Evolutionary conservation across 2,329 filamentous ascomycete species (phyloP), one percentile per base, ranked within the genome.

Genomic region (Curvularia lunata): DNA sequence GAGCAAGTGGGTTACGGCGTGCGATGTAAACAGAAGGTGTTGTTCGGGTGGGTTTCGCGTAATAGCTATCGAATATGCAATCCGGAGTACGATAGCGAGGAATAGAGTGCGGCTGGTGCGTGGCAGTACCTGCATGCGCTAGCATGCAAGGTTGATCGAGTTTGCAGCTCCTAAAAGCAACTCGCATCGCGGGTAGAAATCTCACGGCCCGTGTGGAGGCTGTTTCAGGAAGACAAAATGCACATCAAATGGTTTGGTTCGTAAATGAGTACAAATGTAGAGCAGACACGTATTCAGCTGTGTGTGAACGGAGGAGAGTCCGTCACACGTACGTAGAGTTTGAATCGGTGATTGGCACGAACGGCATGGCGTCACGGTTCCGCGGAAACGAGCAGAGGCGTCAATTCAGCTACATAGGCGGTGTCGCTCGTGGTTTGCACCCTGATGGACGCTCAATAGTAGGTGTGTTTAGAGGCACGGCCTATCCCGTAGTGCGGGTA

Each of bases 401-500:
- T 27, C 13, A 10, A 48, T 46, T 37, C 48, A 27, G 54, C 43
- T 30, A 30, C 28, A 30, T 38, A 34, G 38, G n/a, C 34, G 25
- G 16, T 42, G 46, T 40, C 28, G 46, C 18, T 5, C 27, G 16
- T 49, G 38, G 13, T 49, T 43, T 40, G 38, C 23, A 13, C 18
- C 23, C n/a, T 34, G 25, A 30, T 30, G 47, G 47, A 48, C 34
- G 52, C 28, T 50, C 30, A 43, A 50, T 21, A 37, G 45, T 42
- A 38, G 30, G 23, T 32, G 42, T 16, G 38, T n/a, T 21, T 48
- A 50, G 18, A 28, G 28, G 28, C 21, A 37, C 56, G 49, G 56
- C 51, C 50, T 43, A 52, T 62, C 52, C 47, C 50, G 56, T 37
- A 52, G 54, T 52, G 37, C 21, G 40, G 23, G 30, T 45, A 23